Evolutionary conservation across 2,329 filamentous ascomycete genomes (phyloP).

Genomic region (Plectosphaerella sp.): DNA sequence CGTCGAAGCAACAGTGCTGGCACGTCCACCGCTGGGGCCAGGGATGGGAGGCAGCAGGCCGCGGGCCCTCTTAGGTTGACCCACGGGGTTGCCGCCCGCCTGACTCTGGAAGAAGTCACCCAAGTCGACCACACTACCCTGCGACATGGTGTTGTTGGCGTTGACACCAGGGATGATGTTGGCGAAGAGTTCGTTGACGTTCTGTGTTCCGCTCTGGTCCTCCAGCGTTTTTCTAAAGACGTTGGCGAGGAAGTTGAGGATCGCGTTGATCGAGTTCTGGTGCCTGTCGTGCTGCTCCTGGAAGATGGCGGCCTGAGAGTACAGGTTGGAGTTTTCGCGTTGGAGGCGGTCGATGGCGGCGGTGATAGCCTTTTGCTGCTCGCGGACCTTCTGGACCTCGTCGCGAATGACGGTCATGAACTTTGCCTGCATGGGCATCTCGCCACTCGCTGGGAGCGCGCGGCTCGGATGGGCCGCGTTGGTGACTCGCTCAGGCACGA

Average conservation of each 20-base stretch:
- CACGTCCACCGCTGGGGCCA: slow-evolving; percentile 27
- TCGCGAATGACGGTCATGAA: slow-evolving; percentile 74
- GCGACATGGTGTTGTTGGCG: slow-evolving; percentile 37
- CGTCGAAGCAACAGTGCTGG: slow-evolving; percentile 18
- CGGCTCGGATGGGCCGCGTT: slow-evolving; percentile 18
- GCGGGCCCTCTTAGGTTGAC: slow-evolving; percentile 46
- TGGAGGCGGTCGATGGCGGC: slow-evolving; percentile 75
- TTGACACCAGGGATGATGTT: slow-evolving; percentile 62
- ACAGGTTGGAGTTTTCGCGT: slow-evolving; percentile 82
- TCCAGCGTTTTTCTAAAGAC: slow-evolving; percentile 94
- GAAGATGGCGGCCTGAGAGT: slow-evolving; percentile 82
- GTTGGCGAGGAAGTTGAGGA: slow-evolving; percentile 91
- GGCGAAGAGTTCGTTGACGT: slow-evolving; percentile 79
- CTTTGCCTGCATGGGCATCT: slow-evolving; percentile 55
- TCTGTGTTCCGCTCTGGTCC: slow-evolving; percentile 70
- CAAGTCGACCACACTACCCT: slow-evolving; percentile 57
- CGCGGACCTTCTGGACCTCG: slow-evolving; percentile 76
- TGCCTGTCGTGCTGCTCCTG: slow-evolving; percentile 93
- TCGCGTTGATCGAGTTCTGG: slow-evolving; percentile 98
- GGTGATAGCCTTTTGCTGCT: slow-evolving; percentile 83
- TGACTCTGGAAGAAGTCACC: slow-evolving; percentile 53
- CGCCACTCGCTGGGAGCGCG: slow-evolving; percentile 37
- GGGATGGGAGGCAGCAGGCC: slow-evolving; percentile 53
- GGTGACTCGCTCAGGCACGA: slow-evolving; percentile 12
- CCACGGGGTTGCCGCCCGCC: slow-evolving; percentile 29